Conservation (phyloP, 208 protist genomes). For the Trypanosoma avium region DNA sequence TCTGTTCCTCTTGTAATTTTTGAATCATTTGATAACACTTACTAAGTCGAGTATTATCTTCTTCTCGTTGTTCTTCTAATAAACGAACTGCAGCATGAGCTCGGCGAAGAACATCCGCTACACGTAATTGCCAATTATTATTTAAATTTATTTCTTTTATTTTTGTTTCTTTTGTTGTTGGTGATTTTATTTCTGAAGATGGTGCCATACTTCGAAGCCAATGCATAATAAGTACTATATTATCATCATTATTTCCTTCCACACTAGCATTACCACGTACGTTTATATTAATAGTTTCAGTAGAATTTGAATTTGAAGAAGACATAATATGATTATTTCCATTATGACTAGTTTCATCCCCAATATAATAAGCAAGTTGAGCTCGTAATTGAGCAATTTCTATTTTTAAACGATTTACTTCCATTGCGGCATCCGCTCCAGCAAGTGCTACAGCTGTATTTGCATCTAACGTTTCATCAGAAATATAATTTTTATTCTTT, state of each 20-base stretch:
- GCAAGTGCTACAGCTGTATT: constrained; percentile 22
- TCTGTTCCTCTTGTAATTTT: constrained; percentile 12
- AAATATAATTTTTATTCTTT: too few relatives aligned
- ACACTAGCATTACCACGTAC: neutral
- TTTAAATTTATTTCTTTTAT: neutral
- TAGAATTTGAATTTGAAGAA: too few relatives aligned
- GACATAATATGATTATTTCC: neutral
- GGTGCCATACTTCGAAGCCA: constrained; percentile 21
- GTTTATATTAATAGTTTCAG: too few relatives aligned
- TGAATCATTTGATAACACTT: constrained; percentile 25
- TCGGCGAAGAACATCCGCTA: constrained; percentile 19
- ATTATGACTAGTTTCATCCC: neutral
- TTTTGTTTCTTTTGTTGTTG: neutral
- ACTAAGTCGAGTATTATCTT: constrained; percentile 3
- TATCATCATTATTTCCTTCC: too few relatives aligned
- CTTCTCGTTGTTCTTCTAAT: constrained; percentile 19
- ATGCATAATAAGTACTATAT: constrained; percentile 24
- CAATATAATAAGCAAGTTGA: neutral
- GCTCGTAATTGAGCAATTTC: constrained; percentile 14
- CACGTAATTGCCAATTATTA: constrained; percentile 10
- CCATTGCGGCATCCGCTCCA: constrained; percentile 20
- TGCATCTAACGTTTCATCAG: constrained; percentile 1
- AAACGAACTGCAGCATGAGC: constrained; percentile 12
- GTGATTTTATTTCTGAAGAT: neutral
- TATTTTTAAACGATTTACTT: constrained; percentile 16